Evolutionary conservation across 1,284 basidiomycete species (phyloP).

Genomic region (Rhodotorula sp.): DNA sequence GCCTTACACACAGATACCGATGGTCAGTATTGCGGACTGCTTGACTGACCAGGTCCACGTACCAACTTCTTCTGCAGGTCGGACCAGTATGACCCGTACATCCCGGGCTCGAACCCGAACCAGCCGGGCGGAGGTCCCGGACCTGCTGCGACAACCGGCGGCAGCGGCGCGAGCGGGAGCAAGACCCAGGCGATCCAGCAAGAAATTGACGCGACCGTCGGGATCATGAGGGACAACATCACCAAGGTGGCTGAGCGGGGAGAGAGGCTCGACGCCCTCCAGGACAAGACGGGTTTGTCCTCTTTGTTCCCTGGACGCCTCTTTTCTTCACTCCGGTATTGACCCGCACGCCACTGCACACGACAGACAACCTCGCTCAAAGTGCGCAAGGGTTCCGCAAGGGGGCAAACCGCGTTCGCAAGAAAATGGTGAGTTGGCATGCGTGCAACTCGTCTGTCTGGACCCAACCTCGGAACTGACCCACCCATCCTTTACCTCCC

Average conservation of each 20-base stretch:
- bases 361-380: slow-evolving; percentile 86
- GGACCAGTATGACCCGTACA: slow-evolving; percentile 93
- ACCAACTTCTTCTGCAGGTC: slow-evolving; percentile 19
- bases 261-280: slow-evolving; percentile 86
- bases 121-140: slow-evolving; percentile 15
- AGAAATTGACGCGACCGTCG: slow-evolving; percentile 92
- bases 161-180: slow-evolving; percentile 20
- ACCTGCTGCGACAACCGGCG: slow-evolving; percentile 4
- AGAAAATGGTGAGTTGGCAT: slow-evolving; percentile 49
- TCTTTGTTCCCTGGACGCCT: too few species aligned
- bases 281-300: slow-evolving; percentile 87
- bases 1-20: not conserved
- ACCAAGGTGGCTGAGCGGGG: slow-evolving; percentile 93
- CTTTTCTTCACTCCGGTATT: not conserved
- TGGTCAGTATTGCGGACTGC: too few species aligned
- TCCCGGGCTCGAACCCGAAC: slow-evolving; percentile 60
- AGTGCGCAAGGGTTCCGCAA: slow-evolving; percentile 98
- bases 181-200: slow-evolving; percentile 87
- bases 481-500: too few species aligned
- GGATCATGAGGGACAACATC: slow-evolving; percentile 97
- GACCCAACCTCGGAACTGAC: not conserved
- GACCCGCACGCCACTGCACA: not conserved
- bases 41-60: too few species aligned
- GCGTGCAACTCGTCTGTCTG: not conserved
- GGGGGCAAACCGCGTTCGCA: slow-evolving; percentile 94